Percentiles rank a stretch among this genome's conserved stretches.
Evolutionary conservation across 2,329 filamentous ascomycete species (phyloP).

Genomic region (Fusarium liriodendri): DNA sequence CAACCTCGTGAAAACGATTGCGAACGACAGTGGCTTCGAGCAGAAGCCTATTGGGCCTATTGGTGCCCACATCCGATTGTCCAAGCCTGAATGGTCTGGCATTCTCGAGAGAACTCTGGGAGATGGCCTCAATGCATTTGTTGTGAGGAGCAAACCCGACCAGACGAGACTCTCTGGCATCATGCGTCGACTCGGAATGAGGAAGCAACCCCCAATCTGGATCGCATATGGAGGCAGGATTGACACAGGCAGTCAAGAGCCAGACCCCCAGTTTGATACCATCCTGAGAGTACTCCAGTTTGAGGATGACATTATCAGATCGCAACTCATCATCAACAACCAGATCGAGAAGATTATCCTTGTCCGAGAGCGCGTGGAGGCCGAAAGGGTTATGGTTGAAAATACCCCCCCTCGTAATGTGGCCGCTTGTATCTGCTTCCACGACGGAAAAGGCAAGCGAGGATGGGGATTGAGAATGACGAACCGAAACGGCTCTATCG

Average conservation of each 20-base stretch:
- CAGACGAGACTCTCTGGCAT: slow-evolving; percentile 74
- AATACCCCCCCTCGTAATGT: slow-evolving; percentile 75
- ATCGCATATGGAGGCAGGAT: slow-evolving; percentile 52
- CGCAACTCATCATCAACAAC: slow-evolving; percentile 85
- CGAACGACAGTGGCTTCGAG: slow-evolving; percentile 74
- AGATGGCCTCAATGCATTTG: slow-evolving; percentile 77
- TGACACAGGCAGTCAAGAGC: slow-evolving; percentile 68
- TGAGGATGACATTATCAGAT: slow-evolving; percentile 80
- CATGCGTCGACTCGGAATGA: slow-evolving; percentile 72
- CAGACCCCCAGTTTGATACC: slow-evolving; percentile 78
- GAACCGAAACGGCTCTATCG: slow-evolving; percentile 53
- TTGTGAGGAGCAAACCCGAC: slow-evolving; percentile 83
- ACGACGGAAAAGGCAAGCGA: slow-evolving; percentile 65
- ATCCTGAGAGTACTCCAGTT: slow-evolving; percentile 85
- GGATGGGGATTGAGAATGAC: slow-evolving; percentile 71
- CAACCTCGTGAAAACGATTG: slow-evolving; percentile 74
- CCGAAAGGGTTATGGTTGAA: slow-evolving; percentile 75
- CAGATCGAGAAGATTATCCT: slow-evolving; percentile 87
- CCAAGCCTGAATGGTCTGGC: slow-evolving; percentile 84
- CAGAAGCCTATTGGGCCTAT: slow-evolving; percentile 85
- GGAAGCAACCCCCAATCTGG: slow-evolving; percentile 50
- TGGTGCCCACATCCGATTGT: slow-evolving; percentile 79
- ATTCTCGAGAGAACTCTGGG: slow-evolving; percentile 84
- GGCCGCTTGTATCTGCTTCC: slow-evolving; percentile 75
- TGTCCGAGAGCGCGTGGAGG: slow-evolving; percentile 75